Percentiles rank a stretch among this genome's conserved stretches.
These are phyloP conservation scores for Penicillium vulpinum DNA, from an alignment of 2,329 filamentous ascomycete genomes.

Conservation along the genomic window DNA sequence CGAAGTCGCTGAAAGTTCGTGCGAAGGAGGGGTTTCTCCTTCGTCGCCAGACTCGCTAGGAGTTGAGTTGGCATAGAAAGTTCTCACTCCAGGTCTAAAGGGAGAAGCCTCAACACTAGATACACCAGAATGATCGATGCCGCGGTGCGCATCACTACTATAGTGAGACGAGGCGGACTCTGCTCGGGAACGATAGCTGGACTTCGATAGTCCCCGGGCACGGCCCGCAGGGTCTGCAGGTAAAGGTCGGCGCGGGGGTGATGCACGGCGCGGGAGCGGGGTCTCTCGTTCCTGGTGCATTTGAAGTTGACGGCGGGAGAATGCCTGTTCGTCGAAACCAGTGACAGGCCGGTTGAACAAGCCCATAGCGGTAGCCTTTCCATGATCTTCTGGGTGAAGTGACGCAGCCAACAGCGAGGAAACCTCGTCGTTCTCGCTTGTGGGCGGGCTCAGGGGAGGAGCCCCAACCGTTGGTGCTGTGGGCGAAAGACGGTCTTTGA, in stretches of 20 bases:
- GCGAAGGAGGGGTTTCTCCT: constrained; percentile 29
- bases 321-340: constrained; percentile 82
- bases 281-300: constrained; percentile 74
- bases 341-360: constrained; percentile 71
- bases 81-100: constrained; percentile 23
- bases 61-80: constrained; percentile 39
- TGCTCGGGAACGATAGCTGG: constrained; percentile 39
- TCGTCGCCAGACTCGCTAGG: constrained; percentile 44
- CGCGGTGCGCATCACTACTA: constrained; percentile 31
- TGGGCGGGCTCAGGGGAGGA: constrained; percentile 67
- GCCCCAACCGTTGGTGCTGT: constrained; percentile 30
- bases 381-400: constrained; percentile 72
- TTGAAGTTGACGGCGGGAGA: constrained; percentile 76
- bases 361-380: constrained; percentile 75
- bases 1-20: constrained; percentile 25
- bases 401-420: constrained; percentile 61
- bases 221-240: constrained; percentile 28
- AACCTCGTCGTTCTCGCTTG: constrained; percentile 71
- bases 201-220: constrained; percentile 37
- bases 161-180: constrained; percentile 43
- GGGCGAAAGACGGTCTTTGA: constrained; percentile 33
- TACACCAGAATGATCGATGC: constrained; percentile 24
- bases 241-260: constrained; percentile 26
- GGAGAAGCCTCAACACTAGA: constrained; percentile 35
- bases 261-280: constrained; percentile 45